Base-by-base conservation (phyloP, 2,329 filamentous ascomycete species). In the Macrophomina tecta region DNA sequence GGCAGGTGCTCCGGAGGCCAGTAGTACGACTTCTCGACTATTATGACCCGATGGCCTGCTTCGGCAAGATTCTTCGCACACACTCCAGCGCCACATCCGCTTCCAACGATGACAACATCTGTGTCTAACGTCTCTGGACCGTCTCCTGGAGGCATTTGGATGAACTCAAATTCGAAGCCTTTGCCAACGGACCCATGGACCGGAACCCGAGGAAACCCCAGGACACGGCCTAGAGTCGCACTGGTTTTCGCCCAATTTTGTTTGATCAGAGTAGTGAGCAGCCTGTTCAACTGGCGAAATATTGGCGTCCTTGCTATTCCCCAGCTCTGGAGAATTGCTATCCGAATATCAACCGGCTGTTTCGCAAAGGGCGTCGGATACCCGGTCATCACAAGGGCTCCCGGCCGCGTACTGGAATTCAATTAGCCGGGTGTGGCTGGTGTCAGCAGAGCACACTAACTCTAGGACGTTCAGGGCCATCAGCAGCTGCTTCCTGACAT, bases 91-190 rank as follows among this genome's bases (percentile, higher is more conserved):
- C 94, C 94, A 72, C 92, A 96, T 34, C 94, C 94, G 45, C 91
- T 95, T 2, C 94, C 94, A 23, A 97, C 85, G 67, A 97, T 89
- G 48, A 97, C 87, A 0, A 97, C 88, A 76, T 97, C 94, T 0
- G 91, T 90, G 64, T 93, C 87, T 46, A 96, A 80, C 3, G 84
- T 83, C 69, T 89, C 87, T 0, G 87, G 82, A 4, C 82, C 74
- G 7, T 81, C 74, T 0, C 82, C 81, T 0, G 86, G 81, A 1
- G 86, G 84, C 23, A 90, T 82, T 73, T 91, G 55, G 46, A 90
- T 73, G 71, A 92, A 92, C 0, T 82, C 76, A 73, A 86, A 91
- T 42, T 85, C 80, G 68, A 84, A 87, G 4, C 82, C 82, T 45
- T 83, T 79, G 2, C 81, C 84, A 0, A 85, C 80, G 55, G 79